phyloP scores from a whole-genome alignment of 345 rosid genomes.

The Ceriops tagal region DNA sequence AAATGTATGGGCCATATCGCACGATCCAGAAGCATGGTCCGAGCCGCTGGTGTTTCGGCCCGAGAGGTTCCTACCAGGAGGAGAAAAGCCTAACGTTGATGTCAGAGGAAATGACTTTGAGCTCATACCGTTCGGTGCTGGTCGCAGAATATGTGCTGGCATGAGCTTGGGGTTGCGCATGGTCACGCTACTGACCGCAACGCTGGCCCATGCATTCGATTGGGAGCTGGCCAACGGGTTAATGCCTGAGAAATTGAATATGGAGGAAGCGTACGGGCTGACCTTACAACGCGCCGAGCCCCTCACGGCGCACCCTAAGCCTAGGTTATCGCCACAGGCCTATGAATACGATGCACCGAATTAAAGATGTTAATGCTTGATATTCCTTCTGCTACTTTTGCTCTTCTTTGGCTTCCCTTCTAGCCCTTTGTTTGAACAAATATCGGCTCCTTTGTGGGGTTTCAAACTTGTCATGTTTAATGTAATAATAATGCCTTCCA shows the following conservation, averaged over 20 bases:
- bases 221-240: conserved; percentile 60
- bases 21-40: conserved; percentile 67
- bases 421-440: too few relatives aligned
- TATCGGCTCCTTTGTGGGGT: too few relatives aligned
- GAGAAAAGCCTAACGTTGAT: conserved; percentile 54
- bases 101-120: conserved; percentile 68
- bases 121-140: conserved; percentile 83
- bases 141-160: conserved; percentile 82
- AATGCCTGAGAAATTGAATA: conserved; percentile 51
- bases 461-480: too few relatives aligned
- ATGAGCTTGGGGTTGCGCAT: conserved; percentile 68
- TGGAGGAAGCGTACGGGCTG: conserved; percentile 77
- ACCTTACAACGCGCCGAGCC: conserved; percentile 66
- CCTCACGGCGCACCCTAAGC: conserved; percentile 55
- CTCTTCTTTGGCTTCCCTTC: not conserved
- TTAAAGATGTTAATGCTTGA: not conserved
- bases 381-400: not conserved
- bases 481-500: too few relatives aligned
- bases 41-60: conserved; percentile 59
- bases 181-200: conserved; percentile 60
- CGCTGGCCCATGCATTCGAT: conserved; percentile 61
- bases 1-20: conserved; percentile 85
- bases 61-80: conserved; percentile 70
- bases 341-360: not conserved
- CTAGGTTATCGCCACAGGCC: conserved; percentile 35